Evolutionary conservation across 2,329 filamentous ascomycete genomes (phyloP).

Genomic region (Trichoderma atroviride): DNA sequence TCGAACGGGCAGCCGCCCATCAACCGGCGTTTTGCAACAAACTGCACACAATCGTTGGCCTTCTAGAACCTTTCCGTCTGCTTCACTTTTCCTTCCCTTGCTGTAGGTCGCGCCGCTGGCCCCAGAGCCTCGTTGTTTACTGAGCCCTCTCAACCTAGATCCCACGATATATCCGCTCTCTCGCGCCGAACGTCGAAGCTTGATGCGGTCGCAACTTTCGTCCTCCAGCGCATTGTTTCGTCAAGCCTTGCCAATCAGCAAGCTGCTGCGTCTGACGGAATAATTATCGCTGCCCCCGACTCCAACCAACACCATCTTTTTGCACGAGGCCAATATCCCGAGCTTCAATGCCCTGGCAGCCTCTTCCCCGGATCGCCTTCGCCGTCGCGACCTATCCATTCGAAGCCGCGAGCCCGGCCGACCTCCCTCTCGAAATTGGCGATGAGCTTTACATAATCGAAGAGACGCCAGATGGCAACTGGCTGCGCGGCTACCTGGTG

Average conservation of each 20-base stretch:
- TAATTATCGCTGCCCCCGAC: constrained; percentile 4
- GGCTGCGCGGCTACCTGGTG: constrained; percentile 94
- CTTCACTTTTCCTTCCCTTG: not conserved
- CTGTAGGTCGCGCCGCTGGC: not conserved
- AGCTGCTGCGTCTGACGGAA: constrained; percentile 17
- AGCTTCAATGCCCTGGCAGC: constrained; percentile 87
- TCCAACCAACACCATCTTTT: constrained; percentile 25
- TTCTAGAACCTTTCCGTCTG: constrained; percentile 8
- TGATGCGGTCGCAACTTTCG: constrained; percentile 37
- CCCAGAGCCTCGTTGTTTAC: not conserved
- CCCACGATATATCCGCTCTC: constrained; percentile 29
- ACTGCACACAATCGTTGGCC: constrained; percentile 9
- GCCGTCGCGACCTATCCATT: constrained; percentile 96
- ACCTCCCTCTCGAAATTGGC: constrained; percentile 94
- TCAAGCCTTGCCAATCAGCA: constrained; percentile 28
- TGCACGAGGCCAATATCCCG: constrained; percentile 25
- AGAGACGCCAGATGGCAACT: constrained; percentile 87
- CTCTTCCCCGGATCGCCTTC: constrained; percentile 95
- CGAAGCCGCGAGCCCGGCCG: constrained; percentile 79
- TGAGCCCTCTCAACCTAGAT: constrained; percentile 19
- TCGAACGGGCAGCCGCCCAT: constrained; percentile 27
- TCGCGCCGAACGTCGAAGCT: constrained; percentile 31
- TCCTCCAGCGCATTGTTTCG: constrained; percentile 23
- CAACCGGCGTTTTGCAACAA: constrained; percentile 24
- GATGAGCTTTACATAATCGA: constrained; percentile 99